Base-by-base conservation (phyloP, 2,329 filamentous ascomycete species). In the Ilyonectria robusta region DNA sequence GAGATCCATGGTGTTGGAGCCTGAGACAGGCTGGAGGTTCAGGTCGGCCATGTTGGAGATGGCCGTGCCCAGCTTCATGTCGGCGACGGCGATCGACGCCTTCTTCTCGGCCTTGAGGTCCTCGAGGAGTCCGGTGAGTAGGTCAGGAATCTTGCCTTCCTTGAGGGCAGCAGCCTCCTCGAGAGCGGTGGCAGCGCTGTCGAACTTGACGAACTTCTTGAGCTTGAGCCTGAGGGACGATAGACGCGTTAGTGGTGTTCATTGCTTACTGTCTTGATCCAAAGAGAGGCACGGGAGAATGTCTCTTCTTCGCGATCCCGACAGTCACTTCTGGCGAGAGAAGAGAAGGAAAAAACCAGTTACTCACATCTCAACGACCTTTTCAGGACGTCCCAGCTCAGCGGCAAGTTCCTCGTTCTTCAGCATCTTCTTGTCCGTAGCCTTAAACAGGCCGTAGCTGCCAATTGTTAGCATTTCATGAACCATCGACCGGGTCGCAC, bases 21-120 rank as follows among this genome's bases (percentile, higher is more conserved):
- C 81, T 70, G 94, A 95, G 72, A 98, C 89, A 68, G 94, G 89
- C 71, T 93, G 91, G 79, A 98, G 92, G 75, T 94, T 93, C 71
- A 98, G 89, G 58, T 93, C 90, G 59, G 96, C 94, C 56, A 99
- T 87, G 84, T 97, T 96, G 80, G 93, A 93, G 84, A 99, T 98
- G 67, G 96, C 91, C 78, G 92, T 94, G 75, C 94, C 93, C 72
- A 99, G 89, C 84, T 97, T 97, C 67, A 94, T 92, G 80, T 99
- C 96, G 72, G 94, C 94, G 71, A 99, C 95, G 65, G 94, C 95
- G 73, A 99, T 88, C 21, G 95, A 97, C 47, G 94, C 92, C 86
- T 99, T 98, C 87, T 97, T 97, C 88, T 99, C 96, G 80, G 97
- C 93, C 85, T 98, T 98, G 83, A 98, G 91, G 59, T 92, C 91